These are phyloP conservation scores for Platanus orientalis DNA, from an alignment of 164 flowering plant genomes.

Conservation along the genomic window DNA sequence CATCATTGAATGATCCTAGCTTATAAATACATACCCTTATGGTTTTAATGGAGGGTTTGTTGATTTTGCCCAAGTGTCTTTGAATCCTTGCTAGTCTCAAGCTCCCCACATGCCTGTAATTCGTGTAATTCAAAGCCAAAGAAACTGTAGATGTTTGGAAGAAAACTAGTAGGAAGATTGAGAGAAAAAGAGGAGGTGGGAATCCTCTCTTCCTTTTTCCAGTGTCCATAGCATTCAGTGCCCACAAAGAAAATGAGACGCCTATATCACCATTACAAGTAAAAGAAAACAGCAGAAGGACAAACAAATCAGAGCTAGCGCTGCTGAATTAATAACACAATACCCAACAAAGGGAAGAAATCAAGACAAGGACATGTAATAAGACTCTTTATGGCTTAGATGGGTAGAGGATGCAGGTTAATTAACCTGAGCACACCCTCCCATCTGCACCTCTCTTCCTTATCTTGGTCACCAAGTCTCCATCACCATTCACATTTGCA, in stretches of 20 bases:
- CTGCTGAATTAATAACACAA: conserved; percentile 17
- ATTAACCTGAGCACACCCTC: conserved; percentile 24
- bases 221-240: conserved; percentile 44
- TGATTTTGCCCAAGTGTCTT: conserved; percentile 55
- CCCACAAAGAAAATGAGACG: conserved; percentile 18
- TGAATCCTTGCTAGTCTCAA: conserved; percentile 62
- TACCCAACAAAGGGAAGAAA: conserved; percentile 12
- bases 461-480: conserved; percentile 28
- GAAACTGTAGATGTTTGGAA: conserved; percentile 4
- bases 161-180: conserved; percentile 13
- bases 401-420: conserved; percentile 32
- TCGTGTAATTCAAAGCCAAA: conserved; percentile 50
- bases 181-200: conserved; percentile 13
- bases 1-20: background rate
- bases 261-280: conserved; percentile 30
- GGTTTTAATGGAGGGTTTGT: conserved; percentile 60
- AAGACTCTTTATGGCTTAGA: background rate
- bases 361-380: conserved; percentile 23
- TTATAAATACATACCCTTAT: conserved; percentile 41
- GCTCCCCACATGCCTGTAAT: conserved; percentile 42
- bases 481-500: conserved; percentile 22
- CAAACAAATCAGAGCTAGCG: conserved; percentile 20
- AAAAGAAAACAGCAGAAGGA: conserved; percentile 9
- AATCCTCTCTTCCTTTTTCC: conserved; percentile 24
- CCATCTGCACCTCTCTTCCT: too few species aligned